Percentiles rank a stretch among this genome's conserved stretches.
These are phyloP conservation scores for Amanita subjunquillea DNA, from an alignment of 768 basidiomycete species.

Conservation along the genomic window DNA sequence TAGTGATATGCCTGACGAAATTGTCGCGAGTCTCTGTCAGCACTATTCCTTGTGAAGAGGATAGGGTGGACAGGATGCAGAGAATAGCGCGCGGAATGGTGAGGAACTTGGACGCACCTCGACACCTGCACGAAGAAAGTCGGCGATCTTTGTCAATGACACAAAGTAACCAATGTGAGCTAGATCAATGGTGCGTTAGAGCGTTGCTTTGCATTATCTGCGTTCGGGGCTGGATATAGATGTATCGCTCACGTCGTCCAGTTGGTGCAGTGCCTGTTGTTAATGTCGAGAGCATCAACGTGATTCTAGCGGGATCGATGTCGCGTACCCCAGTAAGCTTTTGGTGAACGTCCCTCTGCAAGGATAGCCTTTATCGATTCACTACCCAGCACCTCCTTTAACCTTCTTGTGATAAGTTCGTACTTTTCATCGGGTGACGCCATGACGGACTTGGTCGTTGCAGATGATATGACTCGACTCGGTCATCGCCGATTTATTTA, in stretches of 20 bases:
- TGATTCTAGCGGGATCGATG: conserved; percentile 4
- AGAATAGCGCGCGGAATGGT: conserved; percentile 1
- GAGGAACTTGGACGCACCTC: conserved; percentile 36
- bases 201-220: too few species aligned
- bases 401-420: conserved; percentile 73
- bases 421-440: conserved; percentile 43
- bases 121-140: conserved; percentile 90
- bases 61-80: conserved; percentile 2
- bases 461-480: conserved; percentile 6
- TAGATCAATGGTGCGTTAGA: conserved; percentile 20
- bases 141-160: conserved; percentile 88
- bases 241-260: conserved; percentile 65
- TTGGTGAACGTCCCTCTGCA: conserved; percentile 63
- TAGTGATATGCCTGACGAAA: not conserved
- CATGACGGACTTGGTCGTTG: conserved; percentile 12
- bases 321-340: conserved; percentile 83
- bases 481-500: conserved; percentile 7
- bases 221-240: not conserved
- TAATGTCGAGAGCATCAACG: conserved; percentile 6
- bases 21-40: not conserved
- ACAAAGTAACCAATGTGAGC: conserved; percentile 98
- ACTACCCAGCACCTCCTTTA: conserved; percentile 83
- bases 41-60: conserved; percentile 8
- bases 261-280: conserved; percentile 81
- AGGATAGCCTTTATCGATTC: conserved; percentile 77